Evolutionary conservation across 2,329 filamentous ascomycete genomes (phyloP), one percentile per base, ranked within the genome.

Genomic region (Pyrenophora graminea): DNA sequence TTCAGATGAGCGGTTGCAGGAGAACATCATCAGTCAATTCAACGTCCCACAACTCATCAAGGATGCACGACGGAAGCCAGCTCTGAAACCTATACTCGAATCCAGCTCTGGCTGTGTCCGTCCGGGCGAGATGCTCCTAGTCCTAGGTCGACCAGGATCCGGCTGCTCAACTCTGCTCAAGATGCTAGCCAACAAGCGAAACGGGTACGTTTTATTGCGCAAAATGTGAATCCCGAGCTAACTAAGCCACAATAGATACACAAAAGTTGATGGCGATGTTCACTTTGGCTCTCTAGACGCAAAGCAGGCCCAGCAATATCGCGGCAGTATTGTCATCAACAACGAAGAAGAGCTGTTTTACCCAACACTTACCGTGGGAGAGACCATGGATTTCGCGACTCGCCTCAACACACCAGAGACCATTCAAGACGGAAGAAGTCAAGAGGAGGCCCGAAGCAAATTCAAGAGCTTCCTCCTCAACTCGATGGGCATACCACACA

Each of bases 291-390:
- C 85, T 90, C 60, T 85, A 80, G 64, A 77, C 68, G 82, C 88
- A 9, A 88, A 89, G 42, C 89, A 95, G 73, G 86, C 88, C 1
- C 83, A 91, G 59, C 75, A 69, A 6, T 94, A 94, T 75, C 91
- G 90, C 63, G 85, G 87, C 56, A 88, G 91, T 69, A 89, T 93
- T 62, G 91, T 80, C 9, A 95, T 62, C 73, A 82, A 82, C 53
- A 80, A 76, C 0, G 80, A 82, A 56, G 79, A 81, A 41, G 80
- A 82, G 45, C 77, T 78, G 0, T 80, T 80, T 61, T 82, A 79
- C 49, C 79, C 80, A 3, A 74, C 76, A 0, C 65, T 82, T 13
- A 81, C 79, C 0, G 79, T 82, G 1, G 78, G 76, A 12, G 69
- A 80, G 53, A 82, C 80, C 0, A 77, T 82, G 61, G 78, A 81